Evolutionary conservation across 2,329 filamentous ascomycete genomes (phyloP), one percentile per base, ranked within the genome.

Genomic region (Ophiostoma populinum): DNA sequence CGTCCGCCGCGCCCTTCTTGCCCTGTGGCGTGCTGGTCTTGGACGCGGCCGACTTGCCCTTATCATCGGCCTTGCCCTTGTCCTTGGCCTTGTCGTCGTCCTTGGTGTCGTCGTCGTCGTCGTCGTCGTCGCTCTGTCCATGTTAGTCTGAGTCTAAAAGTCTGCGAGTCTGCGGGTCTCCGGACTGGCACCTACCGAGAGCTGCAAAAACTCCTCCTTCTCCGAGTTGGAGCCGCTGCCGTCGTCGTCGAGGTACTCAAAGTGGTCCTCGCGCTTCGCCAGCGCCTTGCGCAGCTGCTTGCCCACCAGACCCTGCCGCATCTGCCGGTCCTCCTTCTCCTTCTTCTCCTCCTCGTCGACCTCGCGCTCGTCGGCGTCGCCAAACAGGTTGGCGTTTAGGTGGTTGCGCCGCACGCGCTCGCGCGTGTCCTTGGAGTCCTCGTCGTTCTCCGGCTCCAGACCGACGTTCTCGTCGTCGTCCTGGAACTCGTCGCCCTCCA

Each of bases 341-440:
- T 81, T 74, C 42, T 80, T 69, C 42, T 82, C 65, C 42, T 90
- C 75, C 44, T 75, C 70, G 47, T 86, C 77, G 5, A 85, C 70
- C 49, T 78, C 71, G 29, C 70, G 59, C 48, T 92, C 79, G 45
- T 77, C 66, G 24, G 64, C 70, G 10, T 72, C 65, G 29, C 71
- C 71, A 46, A 92, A 93, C 2, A 90, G 61, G 48, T 92, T 92
- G 7, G 87, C 87, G 35, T 75, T 74, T n/a, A 92, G 63, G 53
- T 92, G 85, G 48, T 86, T 79, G 38, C 76, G 70, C 44, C 80
- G 81, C 45, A 86, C 75, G 35, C 76, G 63, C 11, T 76, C 74
- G 42, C 78, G 75, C 1, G 77, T 65, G 13, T 79, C 70, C 47
- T 82, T 83, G 11, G 66, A 58, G 33, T 86, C 80, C 44, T 93